Base-by-base conservation (phyloP, 805 yeast genomes). In the Naumovozyma dairenensis region DNA sequence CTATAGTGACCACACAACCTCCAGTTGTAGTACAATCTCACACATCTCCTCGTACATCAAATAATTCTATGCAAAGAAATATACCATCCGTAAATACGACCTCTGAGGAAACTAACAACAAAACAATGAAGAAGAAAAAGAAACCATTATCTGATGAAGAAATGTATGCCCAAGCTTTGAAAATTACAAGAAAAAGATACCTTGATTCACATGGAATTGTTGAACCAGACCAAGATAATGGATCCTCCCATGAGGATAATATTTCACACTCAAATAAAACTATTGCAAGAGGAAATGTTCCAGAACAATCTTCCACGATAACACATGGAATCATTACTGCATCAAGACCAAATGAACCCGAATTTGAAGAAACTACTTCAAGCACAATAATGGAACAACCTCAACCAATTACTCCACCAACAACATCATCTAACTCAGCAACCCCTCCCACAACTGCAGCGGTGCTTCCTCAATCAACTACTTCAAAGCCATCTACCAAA, bases 141-240 rank as follows among this genome's bases (percentile, higher is more conserved):
- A 29, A 26, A 17, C 25, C 28, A 21, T 16, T 46, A 14, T 29
- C 71, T 18, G 68, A 68, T 21, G 72, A 66, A 17, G 77, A 75
- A 40, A 62, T 76, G 65, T 76, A 76, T 46, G 66, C 64, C 6
- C 57, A 61, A 39, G 84, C 84, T 0, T 59, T 71, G 45, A 67
- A 69, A 41, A 69, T 71, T 16, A 82, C 85, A 0, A 60, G 68
- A 53, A 63, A 62, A 37, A 72, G 62, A 39, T 46, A 43, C 20
- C 35, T 37, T 20, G 43, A 44, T 27, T 18, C 41, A 1, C 44
- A 40, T 33, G 16, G 16, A 7, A 21, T 29, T 10, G n/a, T 24
- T 7, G 26, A 20, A 7, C n/a, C n/a, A n/a, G n/a, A n/a, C n/a
- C n/a, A n/a, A n/a, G n/a, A n/a, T n/a, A n/a, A n/a, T n/a, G n/a